Percentiles rank a stretch among this genome's conserved stretches.
Conservation (phyloP, 2,329 filamentous ascomycete species). For the Blastomyces gilchristii region DNA sequence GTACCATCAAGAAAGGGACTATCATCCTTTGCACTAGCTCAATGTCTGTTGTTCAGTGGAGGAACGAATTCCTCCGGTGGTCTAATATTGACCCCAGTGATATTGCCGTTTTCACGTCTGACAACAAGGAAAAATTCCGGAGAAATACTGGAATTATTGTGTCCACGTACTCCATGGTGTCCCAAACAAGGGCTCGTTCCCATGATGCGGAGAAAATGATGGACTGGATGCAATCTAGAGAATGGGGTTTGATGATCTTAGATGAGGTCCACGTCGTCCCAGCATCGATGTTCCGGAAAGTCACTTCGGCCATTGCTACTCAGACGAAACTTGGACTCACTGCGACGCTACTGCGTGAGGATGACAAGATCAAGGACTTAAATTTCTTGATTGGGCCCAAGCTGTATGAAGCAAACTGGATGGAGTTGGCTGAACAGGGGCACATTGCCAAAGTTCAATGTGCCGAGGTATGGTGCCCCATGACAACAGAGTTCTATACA, state of each 20-base stretch:
- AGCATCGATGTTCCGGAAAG: conserved; percentile 89
- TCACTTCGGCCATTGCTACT: conserved; percentile 84
- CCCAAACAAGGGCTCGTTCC: conserved; percentile 72
- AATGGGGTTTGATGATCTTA: conserved; percentile 95
- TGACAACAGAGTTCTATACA: conserved; percentile 96
- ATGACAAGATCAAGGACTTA: conserved; percentile 94
- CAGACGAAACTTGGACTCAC: conserved; percentile 93
- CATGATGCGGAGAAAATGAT: conserved; percentile 97
- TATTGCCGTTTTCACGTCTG: conserved; percentile 88
- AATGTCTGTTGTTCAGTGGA: conserved; percentile 97
- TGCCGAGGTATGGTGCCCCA: conserved; percentile 97
- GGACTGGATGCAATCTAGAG: conserved; percentile 76
- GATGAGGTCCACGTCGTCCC: conserved; percentile 98
- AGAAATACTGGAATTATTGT: conserved; percentile 93
- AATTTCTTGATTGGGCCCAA: conserved; percentile 98
- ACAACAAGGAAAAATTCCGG: conserved; percentile 76
- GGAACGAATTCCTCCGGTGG: conserved; percentile 95
- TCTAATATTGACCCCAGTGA: conserved; percentile 94
- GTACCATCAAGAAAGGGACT: conserved; percentile 92
- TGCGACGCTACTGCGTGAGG: conserved; percentile 85
- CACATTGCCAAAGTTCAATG: conserved; percentile 97
- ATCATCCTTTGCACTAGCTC: conserved; percentile 94
- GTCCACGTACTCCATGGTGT: conserved; percentile 99
- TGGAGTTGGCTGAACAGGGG: conserved; percentile 92
- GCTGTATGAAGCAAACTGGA: conserved; percentile 97